Conservation (phyloP, 345 rosid species). For the Fremontodendron californicum region DNA sequence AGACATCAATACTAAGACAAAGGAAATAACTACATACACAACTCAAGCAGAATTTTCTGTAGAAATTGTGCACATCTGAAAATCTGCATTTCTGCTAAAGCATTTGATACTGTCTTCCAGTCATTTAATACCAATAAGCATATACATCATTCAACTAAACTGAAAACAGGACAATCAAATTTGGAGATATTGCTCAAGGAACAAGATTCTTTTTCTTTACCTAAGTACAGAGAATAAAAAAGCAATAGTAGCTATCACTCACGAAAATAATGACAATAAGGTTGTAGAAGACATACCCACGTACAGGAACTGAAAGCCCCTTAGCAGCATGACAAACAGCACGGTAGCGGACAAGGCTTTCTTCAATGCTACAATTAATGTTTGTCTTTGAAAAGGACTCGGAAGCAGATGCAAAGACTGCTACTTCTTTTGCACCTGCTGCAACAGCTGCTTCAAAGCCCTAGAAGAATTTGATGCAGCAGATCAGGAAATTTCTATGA, state of each 20-base stretch:
- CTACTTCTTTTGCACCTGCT: slow-evolving; percentile 77
- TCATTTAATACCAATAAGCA: not conserved
- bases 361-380: slow-evolving; percentile 72
- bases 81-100: slow-evolving; percentile 1
- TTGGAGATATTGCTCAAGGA: not conserved
- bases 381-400: slow-evolving; percentile 75
- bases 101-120: not conserved
- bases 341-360: slow-evolving; percentile 64
- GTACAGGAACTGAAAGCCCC: slow-evolving; percentile 55
- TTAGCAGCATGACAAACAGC: slow-evolving; percentile 57
- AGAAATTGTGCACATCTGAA: not conserved
- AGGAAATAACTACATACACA: not conserved
- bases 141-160: not conserved
- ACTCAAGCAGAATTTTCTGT: not conserved
- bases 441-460: slow-evolving; percentile 76
- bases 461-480: slow-evolving; percentile 27
- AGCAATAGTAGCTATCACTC: not conserved
- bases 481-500: slow-evolving; percentile 16
- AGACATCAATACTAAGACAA: not conserved
- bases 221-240: slow-evolving; percentile 2
- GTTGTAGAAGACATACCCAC: slow-evolving; percentile 45
- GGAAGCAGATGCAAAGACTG: slow-evolving; percentile 78
- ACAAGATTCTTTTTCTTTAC: not conserved
- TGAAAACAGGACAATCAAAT: not conserved
- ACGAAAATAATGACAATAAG: not conserved